A percentile compares a stretch with the other conserved stretches of the same genome.
Conservation (phyloP, 2,329 filamentous ascomycete species). For the Fusarium sp. region DNA sequence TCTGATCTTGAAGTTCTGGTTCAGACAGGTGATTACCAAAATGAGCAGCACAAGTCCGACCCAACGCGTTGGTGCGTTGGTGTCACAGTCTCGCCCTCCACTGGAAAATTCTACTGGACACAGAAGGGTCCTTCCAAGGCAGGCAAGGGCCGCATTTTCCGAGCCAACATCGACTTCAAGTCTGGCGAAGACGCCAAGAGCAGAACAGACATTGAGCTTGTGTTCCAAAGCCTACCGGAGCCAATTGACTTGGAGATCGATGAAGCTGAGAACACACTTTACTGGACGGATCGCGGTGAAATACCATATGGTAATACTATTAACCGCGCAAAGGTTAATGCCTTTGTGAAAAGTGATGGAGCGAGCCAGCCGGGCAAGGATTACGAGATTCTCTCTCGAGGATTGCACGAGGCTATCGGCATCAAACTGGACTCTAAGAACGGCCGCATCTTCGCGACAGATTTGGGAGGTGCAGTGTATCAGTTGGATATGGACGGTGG, state of each 20-base stretch:
- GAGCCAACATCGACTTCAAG: background rate
- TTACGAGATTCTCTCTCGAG: background rate
- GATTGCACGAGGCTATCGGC: conserved; percentile 6
- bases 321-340: background rate
- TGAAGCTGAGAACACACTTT: background rate
- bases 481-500: conserved; percentile 9
- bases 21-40: background rate
- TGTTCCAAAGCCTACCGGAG: background rate
- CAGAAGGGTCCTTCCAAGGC: conserved; percentile 10
- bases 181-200: background rate
- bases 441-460: background rate
- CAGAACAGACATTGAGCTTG: conserved; percentile 5
- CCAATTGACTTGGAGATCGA: conserved; percentile 8
- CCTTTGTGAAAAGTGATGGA: rapidly evolving
- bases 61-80: conserved; percentile 12
- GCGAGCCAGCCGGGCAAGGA: rapidly evolving
- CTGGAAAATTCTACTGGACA: conserved; percentile 14
- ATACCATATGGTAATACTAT: background rate
- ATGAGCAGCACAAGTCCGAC: background rate
- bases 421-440: background rate
- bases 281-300: conserved; percentile 18
- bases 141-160: background rate
- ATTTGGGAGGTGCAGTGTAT: conserved; percentile 10
- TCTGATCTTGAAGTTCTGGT: background rate
- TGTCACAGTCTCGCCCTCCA: background rate